Evolutionary conservation across 352 stramenopile genomes (phyloP).

Genomic region (Pythium aristosporum): DNA sequence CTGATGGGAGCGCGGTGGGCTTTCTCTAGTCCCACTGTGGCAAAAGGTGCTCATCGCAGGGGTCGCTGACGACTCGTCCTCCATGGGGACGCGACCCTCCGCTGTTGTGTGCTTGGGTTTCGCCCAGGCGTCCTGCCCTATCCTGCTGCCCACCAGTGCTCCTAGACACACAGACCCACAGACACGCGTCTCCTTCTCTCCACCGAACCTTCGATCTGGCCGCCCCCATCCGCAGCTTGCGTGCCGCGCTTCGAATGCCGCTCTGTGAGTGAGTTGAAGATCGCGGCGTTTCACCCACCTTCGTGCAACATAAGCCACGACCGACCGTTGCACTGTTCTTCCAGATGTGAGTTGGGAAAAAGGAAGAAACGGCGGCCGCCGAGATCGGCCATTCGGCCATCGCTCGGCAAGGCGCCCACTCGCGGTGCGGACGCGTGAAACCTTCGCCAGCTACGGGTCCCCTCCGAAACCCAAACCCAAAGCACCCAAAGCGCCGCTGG

Average conservation of each 20-base stretch:
- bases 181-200: too few relatives aligned
- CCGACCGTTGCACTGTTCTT: background rate
- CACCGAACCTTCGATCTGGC: background rate
- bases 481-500: background rate
- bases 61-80: background rate
- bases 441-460: background rate
- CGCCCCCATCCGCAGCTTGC: background rate
- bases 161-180: too few relatives aligned
- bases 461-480: background rate
- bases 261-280: background rate
- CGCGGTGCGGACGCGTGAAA: constrained; percentile 11
- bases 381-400: constrained; percentile 13
- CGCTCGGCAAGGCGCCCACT: constrained; percentile 8
- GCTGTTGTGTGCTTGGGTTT: too few relatives aligned
- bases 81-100: too few relatives aligned
- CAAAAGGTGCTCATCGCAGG: background rate
- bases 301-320: constrained; percentile 30
- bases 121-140: too few relatives aligned
- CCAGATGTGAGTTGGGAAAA: constrained; percentile 23
- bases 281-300: constrained; percentile 22
- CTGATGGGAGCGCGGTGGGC: background rate
- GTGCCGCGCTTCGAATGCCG: background rate
- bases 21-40: background rate
- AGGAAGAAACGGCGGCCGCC: constrained; percentile 21
- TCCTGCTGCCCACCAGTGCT: too few relatives aligned